Evolutionary conservation across 192 early-diverging fungal species (phyloP).

Genomic region (Coemansia sp.): DNA sequence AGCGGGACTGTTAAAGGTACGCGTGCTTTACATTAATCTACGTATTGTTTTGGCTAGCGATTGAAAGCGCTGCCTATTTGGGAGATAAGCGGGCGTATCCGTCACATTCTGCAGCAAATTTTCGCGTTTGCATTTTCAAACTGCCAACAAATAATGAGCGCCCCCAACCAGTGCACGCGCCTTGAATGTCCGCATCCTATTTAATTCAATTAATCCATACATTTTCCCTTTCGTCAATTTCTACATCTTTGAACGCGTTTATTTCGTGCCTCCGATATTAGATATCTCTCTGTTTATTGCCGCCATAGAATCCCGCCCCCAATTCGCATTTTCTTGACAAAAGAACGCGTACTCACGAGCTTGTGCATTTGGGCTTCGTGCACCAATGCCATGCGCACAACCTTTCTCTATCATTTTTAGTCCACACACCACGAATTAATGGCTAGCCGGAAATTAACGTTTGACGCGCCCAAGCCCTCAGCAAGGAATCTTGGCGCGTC

Average conservation of each 20-base stretch:
- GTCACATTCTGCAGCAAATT: background rate
- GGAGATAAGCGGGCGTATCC: background rate
- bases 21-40: background rate
- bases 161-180: background rate
- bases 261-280: background rate
- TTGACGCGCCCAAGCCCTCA: slow-evolving; percentile 50
- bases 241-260: background rate
- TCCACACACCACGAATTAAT: slow-evolving; percentile 13
- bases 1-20: background rate
- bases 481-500: slow-evolving; percentile 40
- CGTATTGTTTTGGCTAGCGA: background rate
- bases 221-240: background rate
- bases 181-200: background rate
- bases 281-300: background rate
- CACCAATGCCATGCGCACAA: slow-evolving; percentile 8
- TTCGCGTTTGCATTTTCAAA: background rate
- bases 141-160: no score
- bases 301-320: background rate
- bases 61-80: background rate
- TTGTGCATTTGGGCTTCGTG: slow-evolving; percentile 9
- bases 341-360: slow-evolving; percentile 2
- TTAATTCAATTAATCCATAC: background rate
- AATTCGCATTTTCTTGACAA: no score
- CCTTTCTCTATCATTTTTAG: background rate
- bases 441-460: slow-evolving; percentile 51